Base-by-base conservation (phyloP, 2,329 filamentous ascomycete genomes). In the Sporothrix dimorphospora region DNA sequence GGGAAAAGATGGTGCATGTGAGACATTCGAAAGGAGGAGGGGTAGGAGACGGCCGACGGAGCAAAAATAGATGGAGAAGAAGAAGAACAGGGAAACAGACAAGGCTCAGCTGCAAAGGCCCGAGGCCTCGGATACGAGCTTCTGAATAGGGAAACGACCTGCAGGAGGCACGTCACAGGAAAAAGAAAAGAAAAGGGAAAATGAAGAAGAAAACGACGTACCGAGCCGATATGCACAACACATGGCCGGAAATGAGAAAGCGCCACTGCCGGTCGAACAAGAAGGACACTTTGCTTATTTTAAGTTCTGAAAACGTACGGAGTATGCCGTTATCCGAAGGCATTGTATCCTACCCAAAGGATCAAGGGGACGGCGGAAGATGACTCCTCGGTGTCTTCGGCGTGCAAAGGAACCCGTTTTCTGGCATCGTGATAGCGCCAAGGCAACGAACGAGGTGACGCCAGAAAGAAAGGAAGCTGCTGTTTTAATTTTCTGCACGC, bases 71-170 rank as follows among this genome's bases (percentile, higher is more conserved):
- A 61, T 40, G 19, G 21, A 63, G 12, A 21, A 21, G 19, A 34
- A 49, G 24, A 45, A 30, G 12, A 30, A 47, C 27, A 30, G 40
- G 40, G 30, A 30, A 16, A 19, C 11, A 40, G 16, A 61, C 30
- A 45, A 59, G 59, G 21, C 59, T 27, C 59, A 45, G 59, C 59
- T 63, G 38, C n/a, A 24, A 7, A 27, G 59, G 38, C 63, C 63
- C 63, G 24, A 30, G 63, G 3, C n/a, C 40, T 47, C 14, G 30
- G n/a, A 38, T 70, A 49, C 53, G 69, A 70, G 53, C 24, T 63
- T 49, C 57, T 71, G 57, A 24, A 51, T 53, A 21, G 53, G 69
- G 66, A 55, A 55, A 27, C 45, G 19, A 69, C 47, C 66, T 40
- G 47, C 30, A 7, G 47, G 16, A 45, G 27, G 16, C 16, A 40